These are phyloP conservation scores for Wallacemonas collosoma DNA, from an alignment of 208 protist genomes.

Conservation along the genomic window DNA sequence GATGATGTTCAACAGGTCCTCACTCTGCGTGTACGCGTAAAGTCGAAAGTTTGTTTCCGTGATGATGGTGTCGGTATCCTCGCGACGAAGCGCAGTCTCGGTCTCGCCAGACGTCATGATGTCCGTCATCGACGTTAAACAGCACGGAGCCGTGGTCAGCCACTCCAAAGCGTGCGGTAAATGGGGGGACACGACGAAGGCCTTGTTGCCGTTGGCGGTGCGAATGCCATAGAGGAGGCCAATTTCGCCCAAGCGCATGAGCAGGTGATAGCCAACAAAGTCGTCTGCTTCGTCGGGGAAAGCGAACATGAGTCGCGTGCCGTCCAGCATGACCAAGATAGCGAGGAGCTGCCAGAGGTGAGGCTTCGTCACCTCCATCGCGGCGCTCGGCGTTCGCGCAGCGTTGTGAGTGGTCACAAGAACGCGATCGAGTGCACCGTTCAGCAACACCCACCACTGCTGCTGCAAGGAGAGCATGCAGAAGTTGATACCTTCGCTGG, in stretches of 20 bases:
- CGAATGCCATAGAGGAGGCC: constrained; percentile 78
- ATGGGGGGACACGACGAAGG: constrained; percentile 79
- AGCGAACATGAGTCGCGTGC: constrained; percentile 48
- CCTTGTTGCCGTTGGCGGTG: constrained; percentile 34
- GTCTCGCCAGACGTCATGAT: not conserved
- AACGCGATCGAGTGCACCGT: constrained; percentile 72
- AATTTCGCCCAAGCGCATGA: constrained; percentile 76
- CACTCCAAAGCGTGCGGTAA: constrained; percentile 76
- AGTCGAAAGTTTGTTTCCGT: constrained; percentile 92
- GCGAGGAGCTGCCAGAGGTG: constrained; percentile 79
- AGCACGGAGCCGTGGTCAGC: constrained; percentile 65
- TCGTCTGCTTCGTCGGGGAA: constrained; percentile 64
- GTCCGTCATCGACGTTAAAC: constrained; percentile 49
- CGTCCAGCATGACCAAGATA: constrained; percentile 64
- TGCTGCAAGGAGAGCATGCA: constrained; percentile 86
- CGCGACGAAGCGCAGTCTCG: constrained; percentile 44
- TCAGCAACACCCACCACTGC: constrained; percentile 86
- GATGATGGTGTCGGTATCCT: constrained; percentile 91
- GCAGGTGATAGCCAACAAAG: constrained; percentile 59
- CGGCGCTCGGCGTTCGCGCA: constrained; percentile 1
- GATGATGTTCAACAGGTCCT: constrained; percentile 77
- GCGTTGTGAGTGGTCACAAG: constrained; percentile 23
- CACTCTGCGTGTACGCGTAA: constrained; percentile 84
- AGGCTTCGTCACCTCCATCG: constrained; percentile 28
- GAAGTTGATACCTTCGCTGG: constrained; percentile 74